Conservation (phyloP, 495 filamentous ascomycete genomes). For the Lophium mytilinum region DNA sequence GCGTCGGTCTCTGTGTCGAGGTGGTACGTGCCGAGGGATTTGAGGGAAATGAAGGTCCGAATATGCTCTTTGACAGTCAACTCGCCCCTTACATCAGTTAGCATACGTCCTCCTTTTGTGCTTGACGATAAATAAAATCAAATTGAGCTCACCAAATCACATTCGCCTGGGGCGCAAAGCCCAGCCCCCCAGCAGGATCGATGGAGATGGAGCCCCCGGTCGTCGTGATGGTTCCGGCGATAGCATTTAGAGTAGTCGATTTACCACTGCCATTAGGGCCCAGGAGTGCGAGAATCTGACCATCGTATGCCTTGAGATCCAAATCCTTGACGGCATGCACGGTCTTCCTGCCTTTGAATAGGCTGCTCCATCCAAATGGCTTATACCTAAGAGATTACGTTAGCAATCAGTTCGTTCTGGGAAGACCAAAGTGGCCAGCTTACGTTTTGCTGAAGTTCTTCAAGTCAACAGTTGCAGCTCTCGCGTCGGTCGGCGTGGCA, state of each 20-base stretch:
- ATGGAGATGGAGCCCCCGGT: constrained; percentile 66
- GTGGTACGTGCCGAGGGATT: constrained; percentile 41
- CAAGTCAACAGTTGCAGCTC: constrained; percentile 45
- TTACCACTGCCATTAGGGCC: constrained; percentile 90
- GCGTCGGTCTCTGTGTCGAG: constrained; percentile 46
- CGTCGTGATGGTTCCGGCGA: constrained; percentile 68
- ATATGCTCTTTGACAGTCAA: constrained; percentile 81
- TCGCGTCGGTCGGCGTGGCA: constrained; percentile 12
- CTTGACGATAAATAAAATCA: too few relatives aligned
- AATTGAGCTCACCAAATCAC: constrained; percentile 53
- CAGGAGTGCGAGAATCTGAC: constrained; percentile 74
- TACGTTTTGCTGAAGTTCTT: constrained; percentile 40
- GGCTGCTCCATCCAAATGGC: constrained; percentile 57
- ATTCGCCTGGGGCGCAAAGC: constrained; percentile 72
- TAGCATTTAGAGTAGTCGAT: constrained; percentile 76
- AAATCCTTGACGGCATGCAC: constrained; percentile 69
- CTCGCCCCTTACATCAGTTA: constrained; percentile 43
- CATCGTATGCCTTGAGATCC: constrained; percentile 57
- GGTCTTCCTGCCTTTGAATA: constrained; percentile 45
- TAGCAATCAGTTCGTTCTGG: too few relatives aligned
- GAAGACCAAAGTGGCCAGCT: too few relatives aligned
- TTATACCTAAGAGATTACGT: constrained; percentile 42
- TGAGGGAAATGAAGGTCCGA: constrained; percentile 68
- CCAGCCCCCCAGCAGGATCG: constrained; percentile 65
- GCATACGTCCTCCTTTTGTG: too few relatives aligned